A percentile compares a stretch with the other conserved stretches of the same genome.
Evolutionary conservation across 352 stramenopile species (phyloP).

Genomic region (Bremia lactucae): DNA sequence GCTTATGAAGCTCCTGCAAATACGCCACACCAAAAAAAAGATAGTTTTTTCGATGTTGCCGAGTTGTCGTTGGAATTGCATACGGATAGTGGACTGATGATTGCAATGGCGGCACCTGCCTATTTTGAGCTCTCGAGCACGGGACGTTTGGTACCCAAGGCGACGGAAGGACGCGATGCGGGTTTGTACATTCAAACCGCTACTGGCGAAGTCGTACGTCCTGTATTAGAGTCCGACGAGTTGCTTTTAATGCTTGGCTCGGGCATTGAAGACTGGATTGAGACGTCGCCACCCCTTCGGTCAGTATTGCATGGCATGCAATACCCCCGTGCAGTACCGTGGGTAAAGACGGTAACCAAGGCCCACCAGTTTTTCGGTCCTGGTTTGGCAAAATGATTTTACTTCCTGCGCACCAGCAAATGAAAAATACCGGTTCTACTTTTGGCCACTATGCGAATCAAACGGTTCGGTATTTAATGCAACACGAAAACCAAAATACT

Average conservation of each 20-base stretch:
- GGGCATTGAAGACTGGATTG: slow-evolving; percentile 62
- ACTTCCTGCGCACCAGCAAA: slow-evolving; percentile 28
- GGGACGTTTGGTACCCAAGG: slow-evolving; percentile 27
- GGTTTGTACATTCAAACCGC: slow-evolving; percentile 56
- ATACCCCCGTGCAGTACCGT: slow-evolving; percentile 38
- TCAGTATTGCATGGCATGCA: slow-evolving; percentile 70
- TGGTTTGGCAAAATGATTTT: slow-evolving; percentile 69
- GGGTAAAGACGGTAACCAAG: slow-evolving; percentile 17
- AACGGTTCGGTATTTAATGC: slow-evolving; percentile 40
- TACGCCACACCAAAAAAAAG: slow-evolving; percentile 1
- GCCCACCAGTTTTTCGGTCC: slow-evolving; percentile 38
- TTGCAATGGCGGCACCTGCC: slow-evolving; percentile 56
- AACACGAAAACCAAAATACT: slow-evolving; percentile 20
- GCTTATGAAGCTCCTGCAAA: slow-evolving; percentile 38
- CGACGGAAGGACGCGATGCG: slow-evolving; percentile 46
- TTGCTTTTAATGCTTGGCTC: slow-evolving; percentile 75
- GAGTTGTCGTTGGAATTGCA: slow-evolving; percentile 65
- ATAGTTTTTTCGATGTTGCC: slow-evolving; percentile 12
- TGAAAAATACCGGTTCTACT: slow-evolving; percentile 45
- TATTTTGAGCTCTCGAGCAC: slow-evolving; percentile 51
- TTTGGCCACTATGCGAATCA: slow-evolving; percentile 45
- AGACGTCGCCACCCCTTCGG: slow-evolving; percentile 38
- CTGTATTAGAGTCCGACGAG: slow-evolving; percentile 52
- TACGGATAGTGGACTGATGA: slow-evolving; percentile 66
- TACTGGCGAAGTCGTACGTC: slow-evolving; percentile 42